A percentile compares a stretch with the other conserved stretches of the same genome.
phyloP scores from a whole-genome alignment of 2,329 filamentous ascomycete species.

The Aotearoamyces nothofagi region DNA sequence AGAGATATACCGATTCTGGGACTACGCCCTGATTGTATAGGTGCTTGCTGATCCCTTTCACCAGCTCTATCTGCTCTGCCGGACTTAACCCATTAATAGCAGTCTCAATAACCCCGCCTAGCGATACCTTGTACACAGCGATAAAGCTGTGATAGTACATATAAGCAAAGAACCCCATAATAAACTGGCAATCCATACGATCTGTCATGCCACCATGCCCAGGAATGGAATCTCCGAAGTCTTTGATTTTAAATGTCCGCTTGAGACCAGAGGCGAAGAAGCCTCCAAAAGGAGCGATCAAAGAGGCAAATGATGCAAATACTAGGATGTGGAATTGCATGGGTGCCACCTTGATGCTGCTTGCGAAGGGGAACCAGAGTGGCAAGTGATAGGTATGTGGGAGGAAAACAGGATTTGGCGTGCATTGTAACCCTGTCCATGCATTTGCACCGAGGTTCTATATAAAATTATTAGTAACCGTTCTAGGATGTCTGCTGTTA shows the following conservation, averaged over 20 bases:
- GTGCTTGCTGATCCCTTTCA: slow-evolving; percentile 48
- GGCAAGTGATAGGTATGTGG: slow-evolving; percentile 61
- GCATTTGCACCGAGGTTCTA: slow-evolving; percentile 81
- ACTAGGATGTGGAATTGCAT: slow-evolving; percentile 89
- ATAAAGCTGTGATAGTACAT: slow-evolving; percentile 99
- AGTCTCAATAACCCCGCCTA: slow-evolving; percentile 78
- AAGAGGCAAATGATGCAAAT: slow-evolving; percentile 83
- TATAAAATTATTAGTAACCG: slow-evolving; percentile 7
- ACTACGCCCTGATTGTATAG: slow-evolving; percentile 43
- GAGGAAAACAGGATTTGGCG: slow-evolving; percentile 81
- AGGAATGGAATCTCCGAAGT: slow-evolving; percentile 96
- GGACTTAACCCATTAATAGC: slow-evolving; percentile 78
- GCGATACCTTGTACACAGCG: slow-evolving; percentile 68
- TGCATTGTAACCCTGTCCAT: slow-evolving; percentile 79
- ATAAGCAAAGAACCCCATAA: slow-evolving; percentile 97
- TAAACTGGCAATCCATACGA: slow-evolving; percentile 99
- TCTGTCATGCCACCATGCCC: slow-evolving; percentile 97
- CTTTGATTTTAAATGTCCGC: slow-evolving; percentile 99
- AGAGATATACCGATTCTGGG: slow-evolving; percentile 16
- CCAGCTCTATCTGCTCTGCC: slow-evolving; percentile 79
- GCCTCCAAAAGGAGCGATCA: slow-evolving; percentile 93
- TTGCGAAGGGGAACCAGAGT: slow-evolving; percentile 54
- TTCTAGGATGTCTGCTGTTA: too few relatives aligned
- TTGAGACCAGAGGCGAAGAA: slow-evolving; percentile 98
- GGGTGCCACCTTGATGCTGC: slow-evolving; percentile 62